Evolutionary conservation across 2,329 filamentous ascomycete species (phyloP).

Genomic region (Pochonia chlamydosporia): DNA sequence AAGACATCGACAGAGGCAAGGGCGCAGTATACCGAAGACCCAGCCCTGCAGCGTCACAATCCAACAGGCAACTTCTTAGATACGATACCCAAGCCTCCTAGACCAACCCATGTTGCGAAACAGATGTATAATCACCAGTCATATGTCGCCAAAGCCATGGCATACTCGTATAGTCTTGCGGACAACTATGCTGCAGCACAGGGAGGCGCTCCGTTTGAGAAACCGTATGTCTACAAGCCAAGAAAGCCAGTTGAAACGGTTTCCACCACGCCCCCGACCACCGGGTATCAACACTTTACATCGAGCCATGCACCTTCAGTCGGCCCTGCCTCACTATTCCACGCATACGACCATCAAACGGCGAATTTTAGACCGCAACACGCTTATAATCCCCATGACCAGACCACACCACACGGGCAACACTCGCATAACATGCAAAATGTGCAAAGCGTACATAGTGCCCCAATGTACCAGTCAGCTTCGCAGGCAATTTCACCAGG

Average conservation of each 20-base stretch:
- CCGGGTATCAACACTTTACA: slow-evolving; percentile 18
- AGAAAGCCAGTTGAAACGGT: slow-evolving; percentile 26
- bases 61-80: slow-evolving; percentile 67
- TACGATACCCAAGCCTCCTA: slow-evolving; percentile 52
- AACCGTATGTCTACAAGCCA: slow-evolving; percentile 50
- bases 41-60: slow-evolving; percentile 53
- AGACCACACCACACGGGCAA: slow-evolving; percentile 7
- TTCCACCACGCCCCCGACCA: neutral
- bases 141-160: slow-evolving; percentile 11
- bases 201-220: slow-evolving; percentile 27
- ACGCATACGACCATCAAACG: slow-evolving; percentile 12
- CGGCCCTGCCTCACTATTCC: slow-evolving; percentile 3
- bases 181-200: slow-evolving; percentile 2
- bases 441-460: neutral
- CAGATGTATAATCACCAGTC: slow-evolving; percentile 12
- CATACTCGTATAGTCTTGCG: slow-evolving; percentile 9
- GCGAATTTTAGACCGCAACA: neutral
- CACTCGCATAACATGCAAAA: neutral
- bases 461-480: neutral
- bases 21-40: slow-evolving; percentile 84
- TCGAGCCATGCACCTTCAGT: slow-evolving; percentile 5
- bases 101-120: slow-evolving; percentile 24
- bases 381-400: slow-evolving; percentile 3
- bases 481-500: neutral
- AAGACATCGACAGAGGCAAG: slow-evolving; percentile 82